Base-by-base conservation (phyloP, 495 filamentous ascomycete species). In the Parathielavia hyrcaniae region DNA sequence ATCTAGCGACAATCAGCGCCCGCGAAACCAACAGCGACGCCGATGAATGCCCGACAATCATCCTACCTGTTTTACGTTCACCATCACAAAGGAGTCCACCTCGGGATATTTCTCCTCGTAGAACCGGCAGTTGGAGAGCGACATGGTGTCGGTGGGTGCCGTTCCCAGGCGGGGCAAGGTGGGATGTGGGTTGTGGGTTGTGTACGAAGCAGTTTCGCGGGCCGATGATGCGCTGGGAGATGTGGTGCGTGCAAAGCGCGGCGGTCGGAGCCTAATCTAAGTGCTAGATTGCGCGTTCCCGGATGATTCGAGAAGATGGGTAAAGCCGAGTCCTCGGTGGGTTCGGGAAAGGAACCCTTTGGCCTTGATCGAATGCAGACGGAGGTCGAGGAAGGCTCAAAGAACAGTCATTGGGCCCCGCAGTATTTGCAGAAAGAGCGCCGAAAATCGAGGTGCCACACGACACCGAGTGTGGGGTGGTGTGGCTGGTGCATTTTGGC, bases 21-120 rank as follows among this genome's bases (percentile, higher is more conserved):
- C 22, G 54, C 35, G 36, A 50, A 12, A 23, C 5, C 41, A 53
- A 36, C 26, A 41, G 43, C 51, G 51, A 60, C 39, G 22, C 35
- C 57, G 34, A 32, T 50, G 17, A 40, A 54, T 19, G 16, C 60
- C 39, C 38, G 45, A 16, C 30, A 34, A 7, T 19, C 40, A 44
- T 62, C 81, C 40, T 75, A 92, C 89, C 86, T 93, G 89, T 81
- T 91, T 91, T 49, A 93, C 89, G 75, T 92, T 92, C 71, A 98
- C 93, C 93, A 98, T 97, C 59, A 97, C 95, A 77, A 96, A 97
- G 79, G 89, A 95, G 73, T 98, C 93, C 61, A 97, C 89, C 81
- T 97, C 93, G 43, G 93, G 93, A 70, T 90, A 98, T 39, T 69
- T 71, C 67, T 71, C 91, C 81, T 96, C 92, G 76, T 98, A 98